Conservation (phyloP, 805 yeast species). For the Limtongozyma cylindracea region DNA sequence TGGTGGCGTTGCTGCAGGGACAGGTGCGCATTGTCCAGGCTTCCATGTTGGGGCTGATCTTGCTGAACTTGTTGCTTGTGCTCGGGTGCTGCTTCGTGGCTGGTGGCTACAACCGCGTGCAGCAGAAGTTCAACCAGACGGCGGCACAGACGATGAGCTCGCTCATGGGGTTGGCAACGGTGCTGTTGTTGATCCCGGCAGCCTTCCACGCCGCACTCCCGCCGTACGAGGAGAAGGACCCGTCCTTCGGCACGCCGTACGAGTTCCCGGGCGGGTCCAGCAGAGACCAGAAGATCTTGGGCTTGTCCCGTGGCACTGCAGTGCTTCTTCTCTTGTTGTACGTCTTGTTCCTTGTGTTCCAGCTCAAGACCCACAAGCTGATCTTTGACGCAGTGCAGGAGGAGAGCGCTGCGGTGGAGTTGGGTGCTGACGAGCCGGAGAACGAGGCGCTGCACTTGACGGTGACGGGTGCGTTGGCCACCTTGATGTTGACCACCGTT, state of each 20-base stretch:
- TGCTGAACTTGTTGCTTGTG: slow-evolving; percentile 71
- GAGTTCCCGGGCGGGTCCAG: too few species aligned
- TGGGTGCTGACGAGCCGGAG: not conserved
- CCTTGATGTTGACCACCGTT: slow-evolving; percentile 41
- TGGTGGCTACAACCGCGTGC: slow-evolving; percentile 73
- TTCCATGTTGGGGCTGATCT: slow-evolving; percentile 84
- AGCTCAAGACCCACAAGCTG: slow-evolving; percentile 61
- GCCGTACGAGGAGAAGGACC: slow-evolving; percentile 11
- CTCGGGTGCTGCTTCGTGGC: slow-evolving; percentile 88
- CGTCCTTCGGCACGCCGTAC: too few species aligned
- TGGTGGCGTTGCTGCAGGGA: slow-evolving; percentile 66
- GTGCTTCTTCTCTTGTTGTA: slow-evolving; percentile 57
- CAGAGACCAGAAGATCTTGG: slow-evolving; percentile 31
- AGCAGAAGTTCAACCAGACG: slow-evolving; percentile 80
- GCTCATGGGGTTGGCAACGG: slow-evolving; percentile 70
- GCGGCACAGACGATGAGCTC: slow-evolving; percentile 98
- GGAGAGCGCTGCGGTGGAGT: slow-evolving; percentile 2
- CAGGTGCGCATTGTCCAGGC: slow-evolving; percentile 93
- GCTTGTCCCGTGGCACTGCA: slow-evolving; percentile 69
- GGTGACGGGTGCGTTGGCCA: slow-evolving; percentile 23
- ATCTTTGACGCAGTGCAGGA: slow-evolving; percentile 38
- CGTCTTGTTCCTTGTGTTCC: slow-evolving; percentile 61
- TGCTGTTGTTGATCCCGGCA: slow-evolving; percentile 81
- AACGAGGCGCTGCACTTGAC: slow-evolving; percentile 14
- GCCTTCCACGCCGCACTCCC: slow-evolving; percentile 77